A percentile compares a stretch with the other conserved stretches of the same genome.
phyloP scores from a whole-genome alignment of 805 yeast genomes.

The Lachancea sp. region DNA sequence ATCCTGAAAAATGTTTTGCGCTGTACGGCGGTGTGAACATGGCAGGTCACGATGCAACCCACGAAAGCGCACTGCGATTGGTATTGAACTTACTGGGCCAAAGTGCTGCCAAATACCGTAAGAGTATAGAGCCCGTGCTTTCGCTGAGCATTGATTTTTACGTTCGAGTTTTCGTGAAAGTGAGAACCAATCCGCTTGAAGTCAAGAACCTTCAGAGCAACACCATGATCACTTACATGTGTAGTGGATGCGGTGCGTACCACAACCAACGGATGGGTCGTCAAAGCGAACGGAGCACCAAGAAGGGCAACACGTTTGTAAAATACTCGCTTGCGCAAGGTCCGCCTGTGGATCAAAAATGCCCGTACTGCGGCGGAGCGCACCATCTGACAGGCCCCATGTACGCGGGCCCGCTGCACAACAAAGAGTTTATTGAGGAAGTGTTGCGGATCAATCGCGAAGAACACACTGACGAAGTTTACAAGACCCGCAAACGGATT shows the following conservation, averaged over 20 bases:
- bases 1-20: constrained; percentile 95
- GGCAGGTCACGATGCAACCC: constrained; percentile 73
- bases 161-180: constrained; percentile 76
- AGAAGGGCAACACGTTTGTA: constrained; percentile 32
- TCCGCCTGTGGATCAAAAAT: constrained; percentile 52
- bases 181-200: constrained; percentile 67
- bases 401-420: constrained; percentile 84
- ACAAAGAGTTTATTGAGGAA: constrained; percentile 55
- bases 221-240: constrained; percentile 72
- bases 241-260: constrained; percentile 80
- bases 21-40: constrained; percentile 89
- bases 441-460: constrained; percentile 50
- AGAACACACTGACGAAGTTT: constrained; percentile 46
- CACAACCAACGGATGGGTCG: constrained; percentile 73
- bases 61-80: constrained; percentile 86
- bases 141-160: constrained; percentile 88
- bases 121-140: constrained; percentile 78
- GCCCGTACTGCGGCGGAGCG: constrained; percentile 59
- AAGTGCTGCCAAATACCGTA: constrained; percentile 86
- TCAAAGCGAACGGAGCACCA: constrained; percentile 37
- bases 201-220: constrained; percentile 76
- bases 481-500: constrained; percentile 77
- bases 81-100: constrained; percentile 69
- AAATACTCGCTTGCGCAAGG: constrained; percentile 64
- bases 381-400: constrained; percentile 91